Conservation (phyloP, 345 rosid species). For the Trapa bicornis region DNA sequence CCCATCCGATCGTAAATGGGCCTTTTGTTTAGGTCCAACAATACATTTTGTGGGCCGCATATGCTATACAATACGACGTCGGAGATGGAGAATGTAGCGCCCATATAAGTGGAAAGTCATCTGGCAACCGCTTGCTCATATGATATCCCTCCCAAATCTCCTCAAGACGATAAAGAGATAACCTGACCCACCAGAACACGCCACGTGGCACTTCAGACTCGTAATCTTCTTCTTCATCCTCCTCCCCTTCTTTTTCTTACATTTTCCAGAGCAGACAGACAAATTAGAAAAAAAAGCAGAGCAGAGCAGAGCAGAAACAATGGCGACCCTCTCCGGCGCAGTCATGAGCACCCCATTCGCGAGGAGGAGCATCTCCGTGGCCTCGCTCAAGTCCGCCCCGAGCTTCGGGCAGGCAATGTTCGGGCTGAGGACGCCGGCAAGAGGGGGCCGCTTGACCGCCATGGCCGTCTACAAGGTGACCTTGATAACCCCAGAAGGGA, state of each 20-base stretch:
- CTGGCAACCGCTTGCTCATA: not conserved
- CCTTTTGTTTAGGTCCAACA: no score
- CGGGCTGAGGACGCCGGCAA: constrained; percentile 40
- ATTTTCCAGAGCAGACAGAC: not conserved
- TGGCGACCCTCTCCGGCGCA: constrained; percentile 53
- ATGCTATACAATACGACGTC: no score
- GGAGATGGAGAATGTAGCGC: constrained; percentile 5
- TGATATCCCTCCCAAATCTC: not conserved
- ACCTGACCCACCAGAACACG: constrained; percentile 26
- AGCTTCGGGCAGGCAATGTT: constrained; percentile 36
- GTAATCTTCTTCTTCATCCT: constrained; percentile 5
- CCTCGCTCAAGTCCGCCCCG: constrained; percentile 35
- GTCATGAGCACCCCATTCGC: constrained; percentile 50
- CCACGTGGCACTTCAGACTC: constrained; percentile 53
- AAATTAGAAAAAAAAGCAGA: not conserved
- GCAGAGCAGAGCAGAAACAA: not conserved
- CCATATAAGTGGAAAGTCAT: constrained; percentile 4
- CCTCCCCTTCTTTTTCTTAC: not conserved
- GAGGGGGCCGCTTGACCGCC: constrained; percentile 34
- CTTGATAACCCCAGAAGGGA: constrained; percentile 60
- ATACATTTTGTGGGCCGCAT: no score
- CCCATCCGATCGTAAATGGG: no score
- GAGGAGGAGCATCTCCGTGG: constrained; percentile 26
- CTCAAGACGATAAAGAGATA: constrained; percentile 27
- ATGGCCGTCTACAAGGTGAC: constrained; percentile 75